These are phyloP conservation scores for Fusarium abutilonis DNA, from an alignment of 2,329 filamentous ascomycete species.

Conservation along the genomic window DNA sequence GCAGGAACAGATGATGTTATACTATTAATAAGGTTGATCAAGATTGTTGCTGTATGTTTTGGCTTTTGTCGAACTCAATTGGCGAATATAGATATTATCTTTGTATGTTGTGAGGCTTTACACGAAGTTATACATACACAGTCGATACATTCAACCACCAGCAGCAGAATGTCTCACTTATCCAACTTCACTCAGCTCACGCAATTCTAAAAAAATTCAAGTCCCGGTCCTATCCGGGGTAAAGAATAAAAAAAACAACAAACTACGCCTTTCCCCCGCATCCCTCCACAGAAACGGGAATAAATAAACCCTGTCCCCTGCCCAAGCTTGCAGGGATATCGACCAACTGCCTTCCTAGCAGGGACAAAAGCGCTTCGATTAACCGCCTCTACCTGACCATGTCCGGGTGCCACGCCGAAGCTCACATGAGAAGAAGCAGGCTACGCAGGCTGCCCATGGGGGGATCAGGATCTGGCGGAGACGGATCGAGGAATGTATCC, in stretches of 20 bases:
- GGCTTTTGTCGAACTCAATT: too few species aligned
- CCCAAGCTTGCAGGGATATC: constrained; percentile 17
- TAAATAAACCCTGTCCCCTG: constrained; percentile 16
- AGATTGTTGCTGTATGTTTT: too few species aligned
- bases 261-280: constrained; percentile 36
- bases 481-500: constrained; percentile 21
- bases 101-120: too few species aligned
- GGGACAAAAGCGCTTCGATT: constrained; percentile 22
- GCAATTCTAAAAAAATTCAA: too few species aligned
- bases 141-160: too few species aligned
- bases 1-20: constrained; percentile 25
- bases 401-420: constrained; percentile 39
- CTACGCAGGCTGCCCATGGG: neutral
- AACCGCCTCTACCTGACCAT: constrained; percentile 16
- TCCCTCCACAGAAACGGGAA: constrained; percentile 25
- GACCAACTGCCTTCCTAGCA: constrained; percentile 36
- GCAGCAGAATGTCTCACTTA: too few species aligned
- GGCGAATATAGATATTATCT: too few species aligned
- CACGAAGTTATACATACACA: too few species aligned
- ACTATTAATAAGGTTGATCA: constrained; percentile 1
- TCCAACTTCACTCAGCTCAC: too few species aligned
- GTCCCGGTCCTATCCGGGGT: too few species aligned
- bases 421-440: constrained; percentile 29
- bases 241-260: too few species aligned
- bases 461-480: neutral